Evolutionary conservation across 345 rosid species (phyloP), one percentile per base, ranked within the genome.

Genomic region (Acer campestre): DNA sequence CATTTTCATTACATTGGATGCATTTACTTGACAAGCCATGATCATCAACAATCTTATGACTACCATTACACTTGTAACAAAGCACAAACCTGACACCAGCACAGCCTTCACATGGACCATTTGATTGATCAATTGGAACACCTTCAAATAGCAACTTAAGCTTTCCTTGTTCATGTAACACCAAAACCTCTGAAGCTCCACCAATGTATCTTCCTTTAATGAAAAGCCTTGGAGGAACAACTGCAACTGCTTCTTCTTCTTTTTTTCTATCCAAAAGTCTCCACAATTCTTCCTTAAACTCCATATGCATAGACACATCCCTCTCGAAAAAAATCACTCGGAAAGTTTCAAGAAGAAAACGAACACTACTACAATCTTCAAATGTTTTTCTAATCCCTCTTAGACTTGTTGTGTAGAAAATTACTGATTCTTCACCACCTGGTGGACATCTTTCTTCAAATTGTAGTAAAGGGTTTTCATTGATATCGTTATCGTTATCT

Each of bases 371-470:
- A 16, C 99, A 96, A 42, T 92, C 97, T 70, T 96, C 95, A 49
- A 96, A 96, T 3, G 99, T 96, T 78, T 94, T 96, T 46, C 97
- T 83, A 77, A 96, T 92, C 68, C 97, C 93, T 58, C 92, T 81
- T 0, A 96, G 86, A 62, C 88, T 86, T 61, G 98, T 94, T 17
- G 97, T 88, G 89, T 94, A 94, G 74, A 96, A 82, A 17, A 94
- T 80, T 22, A 96, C 90, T 0, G 90, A 69, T 7, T 76, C 89
- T 27, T 82, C 88, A 0, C 96, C 98, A 4, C 94, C 98, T 1
- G 94, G 93, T 0, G 97, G 99, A 64, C 92, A 93, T 35, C 76
- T 88, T 75, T 85, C 88, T 79, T 88, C 90, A 1, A 90, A 93
- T 2, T 55, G 79, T 31, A 77, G 13, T 10, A 90, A 55, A 55